Percentiles rank a stretch among this genome's conserved stretches.
phyloP scores from a whole-genome alignment of 75 land plant species.

The Isoetes taiwanensis region DNA sequence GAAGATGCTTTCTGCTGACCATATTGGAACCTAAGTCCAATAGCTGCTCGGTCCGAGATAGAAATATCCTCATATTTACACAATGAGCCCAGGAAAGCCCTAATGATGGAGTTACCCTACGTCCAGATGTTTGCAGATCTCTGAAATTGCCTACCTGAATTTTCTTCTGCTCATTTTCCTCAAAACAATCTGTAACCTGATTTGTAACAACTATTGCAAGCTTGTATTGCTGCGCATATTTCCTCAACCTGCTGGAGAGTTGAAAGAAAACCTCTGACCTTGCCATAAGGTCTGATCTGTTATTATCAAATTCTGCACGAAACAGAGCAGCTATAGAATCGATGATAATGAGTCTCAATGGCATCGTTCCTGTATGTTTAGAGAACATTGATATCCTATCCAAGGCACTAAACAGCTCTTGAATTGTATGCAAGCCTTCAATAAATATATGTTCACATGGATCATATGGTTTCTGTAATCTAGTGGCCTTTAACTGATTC shows the following conservation, averaged over 20 bases:
- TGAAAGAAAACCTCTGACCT: slow-evolving; percentile 47
- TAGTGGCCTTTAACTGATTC: neutral
- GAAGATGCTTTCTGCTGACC: too few relatives aligned
- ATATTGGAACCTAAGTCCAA: too few relatives aligned
- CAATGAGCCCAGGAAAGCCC: slow-evolving; percentile 83
- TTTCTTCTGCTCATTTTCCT: slow-evolving; percentile 16
- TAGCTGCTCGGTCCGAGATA: slow-evolving; percentile 43
- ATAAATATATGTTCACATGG: slow-evolving; percentile 45
- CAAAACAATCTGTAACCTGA: slow-evolving; percentile 49
- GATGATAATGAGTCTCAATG: slow-evolving; percentile 47
- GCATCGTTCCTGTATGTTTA: slow-evolving; percentile 10
- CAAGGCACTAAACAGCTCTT: slow-evolving; percentile 45
- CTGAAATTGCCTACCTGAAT: slow-evolving; percentile 24
- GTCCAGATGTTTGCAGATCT: slow-evolving; percentile 37
- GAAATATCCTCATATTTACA: slow-evolving; percentile 62
- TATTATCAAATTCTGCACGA: slow-evolving; percentile 60
- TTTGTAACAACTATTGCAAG: slow-evolving; percentile 73
- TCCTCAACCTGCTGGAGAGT: slow-evolving; percentile 47
- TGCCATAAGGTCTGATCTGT: slow-evolving; percentile 25
- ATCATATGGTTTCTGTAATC: slow-evolving; percentile 1
- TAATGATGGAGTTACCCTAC: slow-evolving; percentile 53
- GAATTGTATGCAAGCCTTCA: slow-evolving; percentile 29
- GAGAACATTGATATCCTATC: slow-evolving; percentile 22
- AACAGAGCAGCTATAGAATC: slow-evolving; percentile 82
- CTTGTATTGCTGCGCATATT: slow-evolving; percentile 34